Percentiles rank a stretch among this genome's conserved stretches.
Evolutionary conservation across 306 rosid species (phyloP).

Genomic region (Fragaria vesca): DNA sequence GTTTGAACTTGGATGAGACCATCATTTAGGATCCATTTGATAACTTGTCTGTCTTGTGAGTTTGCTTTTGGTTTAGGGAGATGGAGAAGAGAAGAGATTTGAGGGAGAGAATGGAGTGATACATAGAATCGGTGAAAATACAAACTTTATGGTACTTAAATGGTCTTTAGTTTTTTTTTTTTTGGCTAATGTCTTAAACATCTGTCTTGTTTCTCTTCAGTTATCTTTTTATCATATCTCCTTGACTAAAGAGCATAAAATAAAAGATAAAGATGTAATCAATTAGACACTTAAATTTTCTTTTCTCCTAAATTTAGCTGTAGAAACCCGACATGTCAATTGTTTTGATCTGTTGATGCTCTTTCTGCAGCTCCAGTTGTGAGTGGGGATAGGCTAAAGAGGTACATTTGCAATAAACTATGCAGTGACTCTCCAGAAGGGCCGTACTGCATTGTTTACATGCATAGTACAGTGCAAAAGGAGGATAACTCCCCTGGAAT

Average conservation of each 20-base stretch:
- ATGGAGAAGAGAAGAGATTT: background rate
- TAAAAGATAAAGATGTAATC: background rate
- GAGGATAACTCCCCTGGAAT: slow-evolving; percentile 95
- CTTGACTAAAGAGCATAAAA: background rate
- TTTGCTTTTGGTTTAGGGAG: background rate
- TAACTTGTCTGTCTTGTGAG: background rate
- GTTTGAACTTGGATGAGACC: background rate
- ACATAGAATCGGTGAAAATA: background rate
- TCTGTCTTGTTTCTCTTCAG: background rate
- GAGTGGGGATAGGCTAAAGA: slow-evolving; percentile 78
- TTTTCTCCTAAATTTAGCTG: background rate
- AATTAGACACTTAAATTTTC: background rate
- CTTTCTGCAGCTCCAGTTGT: slow-evolving; percentile 65
- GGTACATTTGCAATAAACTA: slow-evolving; percentile 65
- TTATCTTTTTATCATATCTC: background rate
- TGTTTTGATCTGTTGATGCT: slow-evolving; percentile 6
- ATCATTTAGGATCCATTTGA: no score
- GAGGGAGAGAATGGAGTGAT: background rate
- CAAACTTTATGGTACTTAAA: background rate
- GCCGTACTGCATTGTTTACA: slow-evolving; percentile 77
- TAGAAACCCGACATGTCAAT: background rate
- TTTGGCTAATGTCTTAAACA: background rate
- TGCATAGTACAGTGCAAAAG: slow-evolving; percentile 74
- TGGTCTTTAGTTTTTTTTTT: background rate
- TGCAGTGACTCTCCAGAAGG: slow-evolving; percentile 73